Evolutionary conservation across 129 eudicot genomes (phyloP), one percentile per base, ranked within the genome.

Genomic region (Flaveria sonorensis): DNA sequence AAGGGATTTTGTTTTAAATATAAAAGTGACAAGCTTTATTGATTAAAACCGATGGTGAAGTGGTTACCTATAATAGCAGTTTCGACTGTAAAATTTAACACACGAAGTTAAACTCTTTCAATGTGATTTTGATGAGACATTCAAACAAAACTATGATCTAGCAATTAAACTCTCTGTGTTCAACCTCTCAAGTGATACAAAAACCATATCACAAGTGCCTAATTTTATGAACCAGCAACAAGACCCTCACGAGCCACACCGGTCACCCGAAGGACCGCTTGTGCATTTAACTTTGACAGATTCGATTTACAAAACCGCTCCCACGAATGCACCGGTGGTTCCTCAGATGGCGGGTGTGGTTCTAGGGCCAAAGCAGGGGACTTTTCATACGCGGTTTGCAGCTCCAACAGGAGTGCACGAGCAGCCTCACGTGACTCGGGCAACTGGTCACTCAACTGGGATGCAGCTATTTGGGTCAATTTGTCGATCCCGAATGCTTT

Each of bases 341-440:
- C 81, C 62, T 83, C 87, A 10, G 84, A 52, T 50, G 26, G 77
- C 10, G 71, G 28, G 63, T 76, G 43, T 66, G 84, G 24, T 32
- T 75, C 68, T 59, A 83, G 59, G 19, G 26, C 73, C 28, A 76
- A 67, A 68, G 62, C 36, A 2, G 45, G 86, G 16, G 78, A 73
- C 62, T 85, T 90, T 40, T 83, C 87, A 18, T 90, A 84, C 16
- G 75, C 75, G 30, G 68, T 61, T 59, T 83, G 86, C 75, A 90
- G 78, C 81, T 90, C 87, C 81, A 85, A 75, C 50, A 90, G 68
- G 43, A 90, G 90, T 15, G 86, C 72, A 24, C 92, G 92, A 65
- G 96, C 96, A 79, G 92, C 90, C 71, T 90, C 92, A 16, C 92
- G 87, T 5, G 96, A 90, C 70, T 87, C 96, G 1, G 96, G 96